Evolutionary conservation across 257 asterid genomes (phyloP).

Genomic region (Ajuga chamaepitys): DNA sequence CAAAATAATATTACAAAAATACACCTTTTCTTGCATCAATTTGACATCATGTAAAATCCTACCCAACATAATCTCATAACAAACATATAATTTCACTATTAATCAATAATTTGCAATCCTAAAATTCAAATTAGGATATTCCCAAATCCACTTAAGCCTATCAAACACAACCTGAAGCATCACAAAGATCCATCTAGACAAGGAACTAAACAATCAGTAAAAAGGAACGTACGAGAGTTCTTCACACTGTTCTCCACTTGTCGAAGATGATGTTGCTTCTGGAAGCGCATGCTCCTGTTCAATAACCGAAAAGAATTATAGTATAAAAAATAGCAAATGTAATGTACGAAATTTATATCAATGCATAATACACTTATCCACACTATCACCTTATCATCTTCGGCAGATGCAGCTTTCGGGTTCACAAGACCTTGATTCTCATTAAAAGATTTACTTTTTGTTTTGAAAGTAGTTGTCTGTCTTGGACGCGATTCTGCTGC

Average conservation of each 20-base stretch:
- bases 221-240: conserved; percentile 31
- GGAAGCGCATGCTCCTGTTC: conserved; percentile 27
- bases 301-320: neutral
- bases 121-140: no score
- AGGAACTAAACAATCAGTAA: neutral
- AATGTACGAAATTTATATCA: neutral
- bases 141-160: no score
- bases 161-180: neutral
- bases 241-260: conserved; percentile 32
- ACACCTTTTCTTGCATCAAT: no score
- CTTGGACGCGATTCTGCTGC: conserved; percentile 26
- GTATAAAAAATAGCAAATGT: neutral
- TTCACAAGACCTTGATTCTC: conserved; percentile 24
- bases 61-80: no score
- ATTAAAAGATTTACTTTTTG: conserved; percentile 24
- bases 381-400: conserved; percentile 22
- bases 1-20: no score
- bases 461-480: conserved; percentile 15
- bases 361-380: neutral
- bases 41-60: no score
- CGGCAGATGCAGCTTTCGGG: conserved; percentile 16
- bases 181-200: neutral
- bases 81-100: no score
- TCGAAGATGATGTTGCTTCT: conserved; percentile 29
- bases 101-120: no score